These are phyloP conservation scores for Globisporangium apiculatum DNA, from an alignment of 352 stramenopile species.

Conservation along the genomic window DNA sequence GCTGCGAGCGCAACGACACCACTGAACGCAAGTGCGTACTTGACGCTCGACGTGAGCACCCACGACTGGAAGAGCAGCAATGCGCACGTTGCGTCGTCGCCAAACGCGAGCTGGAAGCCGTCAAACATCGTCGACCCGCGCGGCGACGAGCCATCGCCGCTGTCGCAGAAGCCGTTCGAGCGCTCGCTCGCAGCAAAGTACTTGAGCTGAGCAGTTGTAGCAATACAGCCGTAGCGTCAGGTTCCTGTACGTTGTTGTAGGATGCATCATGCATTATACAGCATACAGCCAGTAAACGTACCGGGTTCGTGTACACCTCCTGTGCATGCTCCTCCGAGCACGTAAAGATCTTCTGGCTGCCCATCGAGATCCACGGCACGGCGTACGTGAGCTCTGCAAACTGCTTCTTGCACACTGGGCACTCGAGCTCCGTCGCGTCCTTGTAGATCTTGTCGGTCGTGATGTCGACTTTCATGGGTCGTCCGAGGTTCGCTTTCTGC, in stretches of 20 bases:
- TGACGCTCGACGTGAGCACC: constrained; percentile 52
- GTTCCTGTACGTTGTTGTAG: no score
- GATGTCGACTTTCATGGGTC: constrained; percentile 35
- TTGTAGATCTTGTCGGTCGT: constrained; percentile 66
- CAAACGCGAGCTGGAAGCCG: constrained; percentile 68
- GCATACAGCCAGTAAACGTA: not conserved
- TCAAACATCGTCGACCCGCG: constrained; percentile 81
- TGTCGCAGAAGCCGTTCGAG: constrained; percentile 47
- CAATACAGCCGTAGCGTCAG: not conserved
- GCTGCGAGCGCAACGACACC: constrained; percentile 59
- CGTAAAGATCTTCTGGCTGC: constrained; percentile 68
- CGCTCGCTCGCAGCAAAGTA: constrained; percentile 30
- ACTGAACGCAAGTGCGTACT: constrained; percentile 75
- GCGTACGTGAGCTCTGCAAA: constrained; percentile 54
- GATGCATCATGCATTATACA: no score
- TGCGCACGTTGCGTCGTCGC: constrained; percentile 47
- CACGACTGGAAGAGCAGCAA: constrained; percentile 79
- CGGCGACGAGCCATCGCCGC: constrained; percentile 23
- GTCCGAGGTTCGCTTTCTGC: constrained; percentile 39
- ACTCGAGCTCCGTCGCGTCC: constrained; percentile 44
- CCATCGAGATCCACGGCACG: constrained; percentile 69
- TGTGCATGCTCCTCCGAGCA: constrained; percentile 57
- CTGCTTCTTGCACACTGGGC: constrained; percentile 54
- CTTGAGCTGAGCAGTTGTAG: constrained; percentile 4
- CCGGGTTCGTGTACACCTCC: constrained; percentile 42